Base-by-base conservation (phyloP, 331 rosid genomes). In the Acacia pycnantha region DNA sequence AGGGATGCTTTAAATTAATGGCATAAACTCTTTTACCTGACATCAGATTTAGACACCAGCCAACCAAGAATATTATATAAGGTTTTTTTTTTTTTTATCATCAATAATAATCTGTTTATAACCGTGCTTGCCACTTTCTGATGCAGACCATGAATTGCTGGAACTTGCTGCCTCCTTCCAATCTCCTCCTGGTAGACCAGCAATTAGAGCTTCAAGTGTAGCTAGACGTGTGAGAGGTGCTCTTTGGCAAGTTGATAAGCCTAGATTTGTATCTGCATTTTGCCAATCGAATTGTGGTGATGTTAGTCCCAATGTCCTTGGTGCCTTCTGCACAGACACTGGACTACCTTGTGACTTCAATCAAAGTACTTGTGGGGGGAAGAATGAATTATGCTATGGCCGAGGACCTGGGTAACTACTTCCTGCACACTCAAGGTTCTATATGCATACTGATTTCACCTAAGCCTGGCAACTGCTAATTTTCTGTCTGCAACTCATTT, bases 201-300 rank as follows among this genome's bases (percentile, higher is more conserved):
- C 84, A 22, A 88, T 90, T 61, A 86, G 83, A 81, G 85, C 69
- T 61, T 83, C 56, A 26, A 92, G 92, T 79, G 86, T 85, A 82
- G 89, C 94, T 53, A 89, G 84, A 78, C 95, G 97, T 61, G 97
- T 94, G 80, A 90, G 98, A 82, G 86, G 88, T 82, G 81, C 85
- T 83, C 82, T 74, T 29, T 82, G 84, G 89, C 88, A 88, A 73
- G 91, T 71, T 84, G 89, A 82, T 79, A 87, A 83, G 82, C 94
- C 97, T 77, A 79, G 56, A 77, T 94, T 94, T 87, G 97, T 94
- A 29, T 89, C 98, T 78, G 98, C 95, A 65, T 94, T 94, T 84
- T 94, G 98, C 76, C 98, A 94, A 79, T 86, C 98, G 14, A 94
- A 94, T 80, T 92, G 95, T 76, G 98, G 98, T 75, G 98, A 94